Percentiles rank a stretch among this genome's conserved stretches.
Conservation (phyloP, 2,329 filamentous ascomycete species). For the Pleomassaria siparia region DNA sequence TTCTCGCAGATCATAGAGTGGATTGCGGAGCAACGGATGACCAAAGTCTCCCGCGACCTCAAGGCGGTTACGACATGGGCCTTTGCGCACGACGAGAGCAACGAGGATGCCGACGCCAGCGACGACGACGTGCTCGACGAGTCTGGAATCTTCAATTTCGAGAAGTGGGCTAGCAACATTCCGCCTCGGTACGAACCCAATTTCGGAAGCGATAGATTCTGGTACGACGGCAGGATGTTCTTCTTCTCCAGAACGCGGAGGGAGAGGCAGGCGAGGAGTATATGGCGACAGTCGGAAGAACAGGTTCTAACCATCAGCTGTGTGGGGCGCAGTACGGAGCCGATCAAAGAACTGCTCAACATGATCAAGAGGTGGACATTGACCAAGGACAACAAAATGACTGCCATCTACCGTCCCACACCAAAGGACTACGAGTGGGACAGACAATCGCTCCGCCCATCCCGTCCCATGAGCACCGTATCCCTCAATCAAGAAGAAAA, state of each 20-base stretch:
- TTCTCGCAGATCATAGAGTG: constrained; percentile 48
- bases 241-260: constrained; percentile 44
- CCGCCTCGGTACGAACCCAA: constrained; percentile 54
- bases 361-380: constrained; percentile 49
- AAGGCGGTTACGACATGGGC: constrained; percentile 45
- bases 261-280: constrained; percentile 24
- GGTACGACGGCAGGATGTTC: constrained; percentile 44
- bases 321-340: constrained; percentile 50
- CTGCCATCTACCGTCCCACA: constrained; percentile 50
- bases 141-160: constrained; percentile 52
- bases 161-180: constrained; percentile 50
- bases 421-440: constrained; percentile 48
- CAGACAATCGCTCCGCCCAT: constrained; percentile 57
- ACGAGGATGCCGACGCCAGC: constrained; percentile 36
- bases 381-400: constrained; percentile 46
- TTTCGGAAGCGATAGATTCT: constrained; percentile 49
- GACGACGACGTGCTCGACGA: constrained; percentile 42
- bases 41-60: constrained; percentile 39
- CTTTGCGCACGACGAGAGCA: constrained; percentile 33
- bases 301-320: constrained; percentile 50
- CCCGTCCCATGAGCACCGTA: constrained; percentile 73
- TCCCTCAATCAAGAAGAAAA: constrained; percentile 71
- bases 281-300: constrained; percentile 33
- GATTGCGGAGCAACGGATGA: constrained; percentile 46
- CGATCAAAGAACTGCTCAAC: constrained; percentile 51